Base-by-base conservation (phyloP, 495 filamentous ascomycete genomes). In the Xylaria acuta region DNA sequence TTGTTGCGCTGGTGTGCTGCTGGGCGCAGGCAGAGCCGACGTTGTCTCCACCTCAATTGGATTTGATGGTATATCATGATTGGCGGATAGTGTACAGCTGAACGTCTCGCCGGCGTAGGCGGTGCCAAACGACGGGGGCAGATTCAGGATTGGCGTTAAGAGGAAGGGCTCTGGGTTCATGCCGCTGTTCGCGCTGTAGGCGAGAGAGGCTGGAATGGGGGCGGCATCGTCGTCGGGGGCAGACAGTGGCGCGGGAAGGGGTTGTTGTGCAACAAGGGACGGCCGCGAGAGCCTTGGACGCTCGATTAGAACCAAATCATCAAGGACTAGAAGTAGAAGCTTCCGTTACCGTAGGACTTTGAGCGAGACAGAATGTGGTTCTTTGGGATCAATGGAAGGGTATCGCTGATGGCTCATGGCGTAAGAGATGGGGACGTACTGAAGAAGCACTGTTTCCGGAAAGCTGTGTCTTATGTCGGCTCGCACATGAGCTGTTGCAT, bases 101-200 rank as follows among this genome's bases (percentile, higher is more conserved):
- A 99, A 99, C 1, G 92, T 94, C 84, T 98, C 95, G 70, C 96
- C 96, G 53, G 98, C 95, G 74, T 98, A 98, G 63, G 95, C 94
- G 12, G 93, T 93, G 66, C 94, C 96, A 79, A 99, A 98, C 5
- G 94, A 89, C 1, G 94, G 92, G 7, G 96, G 96, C 4, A 98
- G 90, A n/a, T 93, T 97, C 74, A 98, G 87, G 64, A 90, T 89
- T 0, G 87, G 85, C 16, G 80, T 81, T 59, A 88, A 78, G 64
- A 85, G 78, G 78, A 87, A 87, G 3, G 85, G 82, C 54, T 79
- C 73, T 0, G 85, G 80, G 75, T 86, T 85, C 1, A 81, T 78
- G 58, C 79, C 59, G 69, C 66, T 72, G 40, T 76, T 71, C 64
- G 79, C 74, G 64, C 60, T 69, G 67, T 86, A 86, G 14, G 85